Evolutionary conservation across 164 flowering plant species (phyloP).

Genomic region (Macadamia tetraphylla): DNA sequence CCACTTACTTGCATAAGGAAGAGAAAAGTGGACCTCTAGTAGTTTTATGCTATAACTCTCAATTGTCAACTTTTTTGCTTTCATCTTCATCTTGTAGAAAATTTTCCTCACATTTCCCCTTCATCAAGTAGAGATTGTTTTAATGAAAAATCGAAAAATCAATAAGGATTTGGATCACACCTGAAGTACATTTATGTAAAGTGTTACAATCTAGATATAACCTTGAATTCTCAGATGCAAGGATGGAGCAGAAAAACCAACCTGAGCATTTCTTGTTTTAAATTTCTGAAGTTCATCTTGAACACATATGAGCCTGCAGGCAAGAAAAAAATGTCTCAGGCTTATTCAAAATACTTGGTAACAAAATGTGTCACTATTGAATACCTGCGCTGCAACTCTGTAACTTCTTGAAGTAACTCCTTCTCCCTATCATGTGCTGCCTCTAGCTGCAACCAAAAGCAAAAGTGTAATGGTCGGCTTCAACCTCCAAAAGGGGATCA

Average conservation of each 20-base stretch:
- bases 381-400: slow-evolving; percentile 78
- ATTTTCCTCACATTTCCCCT: too few relatives aligned
- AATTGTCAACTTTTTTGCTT: too few relatives aligned
- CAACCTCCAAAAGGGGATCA: not conserved
- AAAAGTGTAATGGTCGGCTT: not conserved
- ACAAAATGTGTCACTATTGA: not conserved
- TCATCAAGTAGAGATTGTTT: not conserved
- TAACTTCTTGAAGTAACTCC: slow-evolving; percentile 61
- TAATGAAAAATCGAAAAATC: not conserved
- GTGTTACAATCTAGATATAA: not conserved
- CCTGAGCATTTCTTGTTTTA: slow-evolving; percentile 50
- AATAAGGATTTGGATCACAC: not conserved
- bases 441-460: slow-evolving; percentile 48
- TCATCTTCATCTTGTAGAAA: too few relatives aligned
- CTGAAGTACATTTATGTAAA: not conserved
- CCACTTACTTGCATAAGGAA: not conserved
- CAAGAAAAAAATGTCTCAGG: slow-evolving; percentile 8
- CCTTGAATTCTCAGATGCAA: not conserved
- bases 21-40: not conserved
- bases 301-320: slow-evolving; percentile 48
- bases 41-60: not conserved
- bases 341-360: not conserved
- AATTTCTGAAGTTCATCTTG: slow-evolving; percentile 69
- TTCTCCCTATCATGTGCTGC: slow-evolving; percentile 80
- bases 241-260: slow-evolving; percentile 1